Conservation (phyloP, 805 yeast species). For the Lipomyces sp. region DNA sequence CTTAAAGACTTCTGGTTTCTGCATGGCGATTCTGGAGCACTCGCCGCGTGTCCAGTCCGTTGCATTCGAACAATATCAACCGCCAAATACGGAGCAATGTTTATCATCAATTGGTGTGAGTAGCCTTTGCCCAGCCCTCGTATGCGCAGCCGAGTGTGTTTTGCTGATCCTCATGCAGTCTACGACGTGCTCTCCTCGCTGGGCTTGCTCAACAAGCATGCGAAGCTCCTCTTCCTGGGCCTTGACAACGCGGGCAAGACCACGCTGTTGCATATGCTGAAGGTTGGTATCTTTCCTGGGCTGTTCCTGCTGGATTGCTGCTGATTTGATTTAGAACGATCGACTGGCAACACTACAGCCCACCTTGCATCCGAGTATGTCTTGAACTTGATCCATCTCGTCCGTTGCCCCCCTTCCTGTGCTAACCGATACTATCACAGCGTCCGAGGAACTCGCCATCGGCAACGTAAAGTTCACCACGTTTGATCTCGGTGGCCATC, state of each 20-base stretch:
- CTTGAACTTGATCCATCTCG: not conserved
- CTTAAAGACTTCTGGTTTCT: no score
- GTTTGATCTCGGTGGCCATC: constrained; percentile 97
- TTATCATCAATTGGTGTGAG: constrained; percentile 33
- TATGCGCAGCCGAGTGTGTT: not conserved
- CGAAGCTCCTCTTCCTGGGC: constrained; percentile 91
- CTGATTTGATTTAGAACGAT: constrained; percentile 74
- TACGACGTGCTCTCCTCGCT: constrained; percentile 74
- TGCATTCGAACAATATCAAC: no score
- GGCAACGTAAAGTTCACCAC: constrained; percentile 97
- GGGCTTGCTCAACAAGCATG: constrained; percentile 90
- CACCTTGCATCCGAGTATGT: constrained; percentile 79
- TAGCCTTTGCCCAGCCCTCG: not conserved
- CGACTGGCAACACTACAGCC: constrained; percentile 97
- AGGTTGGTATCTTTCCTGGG: constrained; percentile 36
- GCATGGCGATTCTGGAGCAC: no score
- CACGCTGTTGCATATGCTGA: constrained; percentile 77
- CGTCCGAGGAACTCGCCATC: constrained; percentile 95
- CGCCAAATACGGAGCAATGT: no score
- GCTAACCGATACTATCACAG: constrained; percentile 34
- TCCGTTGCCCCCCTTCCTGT: not conserved
- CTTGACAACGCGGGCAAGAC: constrained; percentile 98
- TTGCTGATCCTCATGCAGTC: no score
- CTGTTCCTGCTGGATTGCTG: no score
- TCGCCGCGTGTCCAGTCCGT: no score